Evolutionary conservation across 257 asterid genomes (phyloP).

Genomic region (Nicotiana attenuata): DNA sequence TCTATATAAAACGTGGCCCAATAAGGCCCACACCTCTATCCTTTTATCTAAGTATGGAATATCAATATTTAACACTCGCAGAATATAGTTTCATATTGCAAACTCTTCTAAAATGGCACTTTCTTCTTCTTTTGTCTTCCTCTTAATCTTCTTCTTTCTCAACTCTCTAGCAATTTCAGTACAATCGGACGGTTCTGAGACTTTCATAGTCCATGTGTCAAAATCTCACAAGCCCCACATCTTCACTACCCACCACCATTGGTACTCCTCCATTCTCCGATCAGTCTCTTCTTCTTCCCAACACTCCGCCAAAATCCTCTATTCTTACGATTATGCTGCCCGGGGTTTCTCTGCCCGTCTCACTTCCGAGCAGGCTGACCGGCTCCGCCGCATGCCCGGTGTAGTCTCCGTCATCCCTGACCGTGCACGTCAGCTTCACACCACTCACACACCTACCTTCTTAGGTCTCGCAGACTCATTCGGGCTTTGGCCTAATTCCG

Average conservation of each 20-base stretch:
- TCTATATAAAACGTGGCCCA: background rate
- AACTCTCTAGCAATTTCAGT: background rate
- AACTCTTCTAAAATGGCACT: background rate
- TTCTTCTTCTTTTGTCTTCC: constrained; percentile 7
- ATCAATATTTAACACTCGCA: background rate
- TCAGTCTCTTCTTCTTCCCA: constrained; percentile 48
- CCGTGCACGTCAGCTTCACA: constrained; percentile 51
- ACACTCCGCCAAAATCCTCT: constrained; percentile 54
- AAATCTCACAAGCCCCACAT: constrained; percentile 50
- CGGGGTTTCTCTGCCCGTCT: constrained; percentile 76
- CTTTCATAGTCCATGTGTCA: constrained; percentile 77
- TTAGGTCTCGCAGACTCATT: constrained; percentile 53
- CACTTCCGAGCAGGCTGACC: constrained; percentile 44
- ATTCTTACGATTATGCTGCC: constrained; percentile 54
- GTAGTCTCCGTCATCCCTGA: constrained; percentile 74
- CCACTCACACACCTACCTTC: constrained; percentile 74
- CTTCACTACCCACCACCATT: constrained; percentile 65
- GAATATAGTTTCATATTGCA: background rate
- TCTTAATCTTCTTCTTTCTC: constrained; percentile 20
- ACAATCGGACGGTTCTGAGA: constrained; percentile 36
- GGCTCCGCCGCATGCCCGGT: constrained; percentile 45
- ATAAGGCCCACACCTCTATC: background rate
- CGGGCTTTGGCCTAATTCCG: constrained; percentile 80
- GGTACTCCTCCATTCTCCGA: constrained; percentile 63
- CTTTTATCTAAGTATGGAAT: background rate